Conservation (phyloP, 805 yeast species). For the Barnettozyma pratensis region DNA sequence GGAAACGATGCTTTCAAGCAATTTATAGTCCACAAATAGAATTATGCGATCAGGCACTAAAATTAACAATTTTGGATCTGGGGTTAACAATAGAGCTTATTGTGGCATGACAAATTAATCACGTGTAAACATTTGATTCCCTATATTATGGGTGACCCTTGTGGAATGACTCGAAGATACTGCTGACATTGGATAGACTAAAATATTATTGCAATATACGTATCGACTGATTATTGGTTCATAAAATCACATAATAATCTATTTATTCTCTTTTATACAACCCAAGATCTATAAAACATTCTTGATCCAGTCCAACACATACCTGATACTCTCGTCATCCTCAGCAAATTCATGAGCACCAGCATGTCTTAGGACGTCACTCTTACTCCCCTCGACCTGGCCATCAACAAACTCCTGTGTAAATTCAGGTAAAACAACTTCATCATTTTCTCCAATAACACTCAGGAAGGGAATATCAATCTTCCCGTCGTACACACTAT, state of each 20-base stretch:
- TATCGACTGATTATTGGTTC: background rate
- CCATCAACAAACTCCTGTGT: constrained; percentile 2
- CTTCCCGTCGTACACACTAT: constrained; percentile 3
- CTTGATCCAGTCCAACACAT: constrained; percentile 1
- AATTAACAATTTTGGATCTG: no score
- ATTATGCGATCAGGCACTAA: no score
- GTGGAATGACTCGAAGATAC: no score
- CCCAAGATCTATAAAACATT: background rate
- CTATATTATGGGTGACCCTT: no score
- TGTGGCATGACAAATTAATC: no score
- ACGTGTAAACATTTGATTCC: no score
- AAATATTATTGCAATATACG: background rate
- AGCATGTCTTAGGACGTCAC: background rate
- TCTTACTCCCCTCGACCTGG: background rate
- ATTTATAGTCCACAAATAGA: no score
- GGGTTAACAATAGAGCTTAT: no score
- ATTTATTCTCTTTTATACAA: background rate
- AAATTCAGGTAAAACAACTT: constrained; percentile 6
- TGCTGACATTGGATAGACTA: no score
- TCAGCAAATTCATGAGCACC: constrained; percentile 7
- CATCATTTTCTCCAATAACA: constrained; percentile 10
- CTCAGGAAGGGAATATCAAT: constrained; percentile 11
- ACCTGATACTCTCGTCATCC: background rate
- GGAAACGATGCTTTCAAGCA: no score
- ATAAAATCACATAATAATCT: background rate